These are phyloP conservation scores for Vigna angularis DNA, from an alignment of 306 rosid genomes.

Conservation along the genomic window DNA sequence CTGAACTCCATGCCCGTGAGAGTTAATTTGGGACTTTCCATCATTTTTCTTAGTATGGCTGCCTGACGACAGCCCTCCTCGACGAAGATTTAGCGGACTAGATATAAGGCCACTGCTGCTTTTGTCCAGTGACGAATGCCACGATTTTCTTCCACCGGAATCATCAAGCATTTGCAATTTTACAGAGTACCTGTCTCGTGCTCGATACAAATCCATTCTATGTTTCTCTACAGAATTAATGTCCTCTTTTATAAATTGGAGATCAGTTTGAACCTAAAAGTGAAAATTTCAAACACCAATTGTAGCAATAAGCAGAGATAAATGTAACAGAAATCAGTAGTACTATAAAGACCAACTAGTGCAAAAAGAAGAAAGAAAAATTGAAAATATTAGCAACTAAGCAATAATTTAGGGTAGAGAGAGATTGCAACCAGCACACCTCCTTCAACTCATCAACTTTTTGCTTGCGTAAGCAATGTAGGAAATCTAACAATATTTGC, in stretches of 20 bases:
- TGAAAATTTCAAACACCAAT: slow-evolving; percentile 23
- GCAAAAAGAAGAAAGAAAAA: slow-evolving; percentile 25
- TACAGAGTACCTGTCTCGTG: slow-evolving; percentile 72
- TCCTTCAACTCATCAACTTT: slow-evolving; percentile 84
- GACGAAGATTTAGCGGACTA: slow-evolving; percentile 59
- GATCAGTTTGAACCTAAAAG: slow-evolving; percentile 87
- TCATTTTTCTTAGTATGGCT: slow-evolving; percentile 71
- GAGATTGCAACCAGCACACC: slow-evolving; percentile 56
- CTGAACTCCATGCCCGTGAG: slow-evolving; percentile 62
- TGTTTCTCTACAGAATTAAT: slow-evolving; percentile 85
- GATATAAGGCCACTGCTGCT: slow-evolving; percentile 59
- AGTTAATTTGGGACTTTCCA: slow-evolving; percentile 62
- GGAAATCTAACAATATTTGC: slow-evolving; percentile 90
- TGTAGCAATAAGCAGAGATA: slow-evolving; percentile 29
- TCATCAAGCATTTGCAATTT: slow-evolving; percentile 80
- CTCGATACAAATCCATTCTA: slow-evolving; percentile 79
- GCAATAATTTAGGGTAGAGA: slow-evolving; percentile 37
- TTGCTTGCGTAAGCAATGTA: slow-evolving; percentile 87
- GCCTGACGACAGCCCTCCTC: slow-evolving; percentile 70
- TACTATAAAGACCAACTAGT: slow-evolving; percentile 28
- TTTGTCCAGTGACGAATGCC: slow-evolving; percentile 74
- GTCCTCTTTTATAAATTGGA: slow-evolving; percentile 91
- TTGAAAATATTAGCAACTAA: not conserved
- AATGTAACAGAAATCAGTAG: slow-evolving; percentile 23
- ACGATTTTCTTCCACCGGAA: slow-evolving; percentile 70